Evolutionary conservation across 345 rosid genomes (phyloP).

Genomic region (Odontarrhena argentea): DNA sequence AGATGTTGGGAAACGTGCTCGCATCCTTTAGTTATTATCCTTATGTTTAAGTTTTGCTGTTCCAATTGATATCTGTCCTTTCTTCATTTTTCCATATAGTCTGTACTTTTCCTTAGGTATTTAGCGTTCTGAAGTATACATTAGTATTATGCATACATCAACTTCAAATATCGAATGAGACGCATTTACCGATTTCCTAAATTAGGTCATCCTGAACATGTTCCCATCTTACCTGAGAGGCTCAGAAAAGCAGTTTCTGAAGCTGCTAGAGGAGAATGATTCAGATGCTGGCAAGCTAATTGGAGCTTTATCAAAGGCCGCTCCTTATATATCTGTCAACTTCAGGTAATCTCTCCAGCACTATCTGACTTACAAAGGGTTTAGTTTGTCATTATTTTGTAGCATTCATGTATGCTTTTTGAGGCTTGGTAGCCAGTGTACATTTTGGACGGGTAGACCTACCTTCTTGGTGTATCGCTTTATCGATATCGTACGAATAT

Average conservation of each 20-base stretch:
- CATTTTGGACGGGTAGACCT: conserved; percentile 6
- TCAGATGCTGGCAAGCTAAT: conserved; percentile 51
- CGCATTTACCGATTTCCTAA: conserved; percentile 21
- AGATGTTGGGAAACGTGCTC: conserved; percentile 21
- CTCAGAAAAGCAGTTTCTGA: conserved; percentile 57
- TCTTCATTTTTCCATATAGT: conserved; percentile 14
- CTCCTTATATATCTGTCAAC: conserved; percentile 59
- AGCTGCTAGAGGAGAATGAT: conserved; percentile 55
- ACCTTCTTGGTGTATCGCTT: conserved; percentile 11
- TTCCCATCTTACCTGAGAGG: conserved; percentile 81
- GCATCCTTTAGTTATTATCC: conserved; percentile 22
- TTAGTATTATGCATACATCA: conserved; percentile 10
- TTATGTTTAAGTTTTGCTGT: conserved; percentile 6
- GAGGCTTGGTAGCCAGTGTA: conserved; percentile 15
- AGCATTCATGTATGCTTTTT: conserved; percentile 15
- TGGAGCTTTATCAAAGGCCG: conserved; percentile 70
- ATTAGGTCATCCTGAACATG: conserved; percentile 60
- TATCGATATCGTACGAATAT: not conserved
- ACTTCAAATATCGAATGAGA: conserved; percentile 11
- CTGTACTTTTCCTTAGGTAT: not conserved
- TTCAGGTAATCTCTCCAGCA: conserved; percentile 54
- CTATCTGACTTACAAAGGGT: conserved; percentile 25
- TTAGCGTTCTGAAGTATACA: conserved; percentile 14
- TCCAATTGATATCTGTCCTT: conserved; percentile 5
- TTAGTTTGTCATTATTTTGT: conserved; percentile 20